Percentiles rank a stretch among this genome's conserved stretches.
Conservation (phyloP, 2,329 filamentous ascomycete genomes). For the Cordyceps tenuipes region DNA sequence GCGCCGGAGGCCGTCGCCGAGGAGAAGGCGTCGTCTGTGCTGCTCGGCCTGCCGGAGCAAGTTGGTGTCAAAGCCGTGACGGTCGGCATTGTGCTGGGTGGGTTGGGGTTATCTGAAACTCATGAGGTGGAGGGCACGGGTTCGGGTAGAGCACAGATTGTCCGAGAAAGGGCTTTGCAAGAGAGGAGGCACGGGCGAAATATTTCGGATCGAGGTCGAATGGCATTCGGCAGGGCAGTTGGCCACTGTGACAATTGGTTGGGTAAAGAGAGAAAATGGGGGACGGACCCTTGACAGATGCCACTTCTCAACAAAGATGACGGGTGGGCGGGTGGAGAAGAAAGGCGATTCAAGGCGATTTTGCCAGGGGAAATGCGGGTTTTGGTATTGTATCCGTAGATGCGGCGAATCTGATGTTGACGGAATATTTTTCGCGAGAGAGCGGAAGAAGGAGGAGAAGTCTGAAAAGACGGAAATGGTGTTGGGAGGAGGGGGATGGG, state of each 20-base stretch:
- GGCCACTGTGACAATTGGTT: slow-evolving; percentile 9
- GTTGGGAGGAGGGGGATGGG: not conserved
- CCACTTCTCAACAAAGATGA: slow-evolving; percentile 9
- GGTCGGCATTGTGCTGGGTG: slow-evolving; percentile 25
- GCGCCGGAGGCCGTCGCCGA: slow-evolving; percentile 34
- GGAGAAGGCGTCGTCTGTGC: slow-evolving; percentile 25
- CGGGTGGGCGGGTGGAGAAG: not conserved
- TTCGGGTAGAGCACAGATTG: not conserved
- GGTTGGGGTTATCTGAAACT: not conserved
- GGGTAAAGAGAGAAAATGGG: slow-evolving; percentile 1
- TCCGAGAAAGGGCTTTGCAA: not conserved
- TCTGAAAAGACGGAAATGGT: not conserved
- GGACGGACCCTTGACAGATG: slow-evolving; percentile 1
- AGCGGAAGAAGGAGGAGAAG: not conserved
- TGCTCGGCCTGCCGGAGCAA: slow-evolving; percentile 26
- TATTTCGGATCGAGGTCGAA: slow-evolving; percentile 11
- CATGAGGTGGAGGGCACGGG: not conserved
- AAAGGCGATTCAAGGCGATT: not conserved
- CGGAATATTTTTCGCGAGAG: not conserved
- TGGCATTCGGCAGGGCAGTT: slow-evolving; percentile 1
- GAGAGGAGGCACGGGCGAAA: not conserved
- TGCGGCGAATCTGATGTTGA: not conserved
- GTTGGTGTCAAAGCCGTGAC: slow-evolving; percentile 31
- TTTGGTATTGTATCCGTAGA: too few relatives aligned
- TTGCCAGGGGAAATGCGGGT: not conserved